Percentiles rank a stretch among this genome's conserved stretches.
Conservation (phyloP, 176 grass and related monocot species). For the Rhynchospora breviuscula region DNA sequence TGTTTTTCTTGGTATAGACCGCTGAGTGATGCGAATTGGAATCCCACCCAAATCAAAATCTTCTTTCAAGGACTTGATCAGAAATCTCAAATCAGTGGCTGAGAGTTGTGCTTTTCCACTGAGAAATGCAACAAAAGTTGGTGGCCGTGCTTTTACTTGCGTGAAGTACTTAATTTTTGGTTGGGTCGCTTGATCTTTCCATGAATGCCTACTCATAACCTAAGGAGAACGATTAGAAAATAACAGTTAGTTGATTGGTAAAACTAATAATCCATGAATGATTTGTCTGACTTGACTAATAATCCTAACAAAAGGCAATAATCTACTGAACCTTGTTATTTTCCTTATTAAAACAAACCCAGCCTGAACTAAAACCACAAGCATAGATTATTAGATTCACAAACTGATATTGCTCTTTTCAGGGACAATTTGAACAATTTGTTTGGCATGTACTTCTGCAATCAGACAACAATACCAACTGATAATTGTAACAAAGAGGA, state of each 20-base stretch:
- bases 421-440: not conserved
- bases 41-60: conserved; percentile 92
- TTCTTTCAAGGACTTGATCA: conserved; percentile 89
- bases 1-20: conserved; percentile 55
- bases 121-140: conserved; percentile 89
- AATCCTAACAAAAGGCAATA: not conserved
- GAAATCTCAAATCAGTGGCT: conserved; percentile 75
- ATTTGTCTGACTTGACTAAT: not conserved
- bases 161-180: conserved; percentile 97
- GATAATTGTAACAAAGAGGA: too few species aligned
- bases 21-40: conserved; percentile 70
- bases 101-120: conserved; percentile 77
- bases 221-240: conserved; percentile 19
- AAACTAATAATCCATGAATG: too few species aligned
- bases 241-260: not conserved
- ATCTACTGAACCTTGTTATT: not conserved
- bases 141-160: conserved; percentile 82
- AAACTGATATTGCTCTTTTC: not conserved
- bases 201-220: conserved; percentile 96
- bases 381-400: not conserved
- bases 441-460: not conserved
- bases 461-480: too few species aligned
- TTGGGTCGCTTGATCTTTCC: conserved; percentile 83
- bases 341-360: not conserved
- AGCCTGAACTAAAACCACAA: not conserved